A percentile compares a stretch with the other conserved stretches of the same genome.
Evolutionary conservation across 345 rosid species (phyloP).

Genomic region (Laguncularia racemosa): DNA sequence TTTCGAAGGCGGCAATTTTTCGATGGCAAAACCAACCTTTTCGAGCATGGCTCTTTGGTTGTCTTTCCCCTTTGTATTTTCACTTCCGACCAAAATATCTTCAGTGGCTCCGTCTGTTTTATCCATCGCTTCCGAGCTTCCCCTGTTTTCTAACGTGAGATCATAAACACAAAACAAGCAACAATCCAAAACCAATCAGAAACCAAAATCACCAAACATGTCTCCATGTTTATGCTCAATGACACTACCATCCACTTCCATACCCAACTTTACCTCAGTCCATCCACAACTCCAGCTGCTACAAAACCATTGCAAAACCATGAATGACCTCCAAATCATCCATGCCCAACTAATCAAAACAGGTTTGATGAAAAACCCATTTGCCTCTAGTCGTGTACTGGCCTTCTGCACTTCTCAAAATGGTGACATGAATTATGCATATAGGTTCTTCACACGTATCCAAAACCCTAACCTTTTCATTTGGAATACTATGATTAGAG

Average conservation of each 20-base stretch:
- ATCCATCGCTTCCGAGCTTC: too few species aligned
- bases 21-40: too few species aligned
- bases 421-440: slow-evolving; percentile 64
- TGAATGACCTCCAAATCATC: slow-evolving; percentile 56
- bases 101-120: too few species aligned
- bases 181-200: not conserved
- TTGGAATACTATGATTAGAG: slow-evolving; percentile 74
- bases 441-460: slow-evolving; percentile 37
- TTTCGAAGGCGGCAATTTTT: too few species aligned
- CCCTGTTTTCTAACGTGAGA: too few species aligned
- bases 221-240: slow-evolving; percentile 12
- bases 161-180: too few species aligned
- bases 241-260: slow-evolving; percentile 18
- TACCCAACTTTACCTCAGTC: slow-evolving; percentile 21
- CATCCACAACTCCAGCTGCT: slow-evolving; percentile 41
- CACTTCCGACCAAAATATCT: too few species aligned
- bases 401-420: slow-evolving; percentile 50
- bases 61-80: too few species aligned
- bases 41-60: too few species aligned
- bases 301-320: slow-evolving; percentile 37
- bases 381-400: slow-evolving; percentile 57
- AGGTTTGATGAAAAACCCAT: slow-evolving; percentile 35
- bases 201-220: slow-evolving; percentile 19
- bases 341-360: slow-evolving; percentile 72
- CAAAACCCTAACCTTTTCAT: slow-evolving; percentile 42